Conservation (phyloP, 176 grass and related monocot species). For the Tuctoria greenei region DNA sequence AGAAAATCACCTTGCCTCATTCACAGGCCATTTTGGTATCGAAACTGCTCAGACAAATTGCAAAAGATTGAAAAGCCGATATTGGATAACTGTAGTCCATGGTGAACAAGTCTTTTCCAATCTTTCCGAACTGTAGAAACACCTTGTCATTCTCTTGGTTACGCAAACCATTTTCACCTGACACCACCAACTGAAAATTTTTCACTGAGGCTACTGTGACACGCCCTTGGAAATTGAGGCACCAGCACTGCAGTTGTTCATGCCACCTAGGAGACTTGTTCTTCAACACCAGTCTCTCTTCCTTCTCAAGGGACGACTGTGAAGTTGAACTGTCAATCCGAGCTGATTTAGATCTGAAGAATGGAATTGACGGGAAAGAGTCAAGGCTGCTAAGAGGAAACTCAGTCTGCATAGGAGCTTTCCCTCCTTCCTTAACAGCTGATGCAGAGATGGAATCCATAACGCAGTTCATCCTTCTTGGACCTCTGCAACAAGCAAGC, state of each 20-base stretch:
- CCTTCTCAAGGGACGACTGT: conserved; percentile 43
- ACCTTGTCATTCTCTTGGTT: conserved; percentile 76
- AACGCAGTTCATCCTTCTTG: conserved; percentile 97
- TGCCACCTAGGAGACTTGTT: conserved; percentile 98
- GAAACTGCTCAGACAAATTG: conserved; percentile 94
- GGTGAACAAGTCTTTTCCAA: conserved; percentile 95
- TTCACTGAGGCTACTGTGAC: conserved; percentile 98
- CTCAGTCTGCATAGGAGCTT: conserved; percentile 72
- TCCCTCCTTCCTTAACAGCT: conserved; percentile 69
- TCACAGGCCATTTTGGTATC: conserved; percentile 99
- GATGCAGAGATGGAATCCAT: conserved; percentile 93
- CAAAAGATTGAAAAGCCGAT: conserved; percentile 93
- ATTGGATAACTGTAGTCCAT: conserved; percentile 95
- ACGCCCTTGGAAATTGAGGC: conserved; percentile 89
- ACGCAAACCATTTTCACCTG: conserved; percentile 46
- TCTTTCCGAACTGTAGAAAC: conserved; percentile 95
- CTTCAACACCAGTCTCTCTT: conserved; percentile 67
- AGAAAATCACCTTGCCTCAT: conserved; percentile 53
- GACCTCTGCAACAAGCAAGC: conserved; percentile 60
- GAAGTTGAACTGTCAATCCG: conserved; percentile 43
- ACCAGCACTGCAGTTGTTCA: conserved; percentile 97
- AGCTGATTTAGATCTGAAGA: conserved; percentile 90
- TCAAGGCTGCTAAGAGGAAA: conserved; percentile 69
- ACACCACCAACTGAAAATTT: conserved; percentile 97
- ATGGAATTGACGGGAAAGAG: conserved; percentile 61